These are phyloP conservation scores for Debaryomyces maramus DNA, from an alignment of 805 yeast genomes.

Conservation along the genomic window DNA sequence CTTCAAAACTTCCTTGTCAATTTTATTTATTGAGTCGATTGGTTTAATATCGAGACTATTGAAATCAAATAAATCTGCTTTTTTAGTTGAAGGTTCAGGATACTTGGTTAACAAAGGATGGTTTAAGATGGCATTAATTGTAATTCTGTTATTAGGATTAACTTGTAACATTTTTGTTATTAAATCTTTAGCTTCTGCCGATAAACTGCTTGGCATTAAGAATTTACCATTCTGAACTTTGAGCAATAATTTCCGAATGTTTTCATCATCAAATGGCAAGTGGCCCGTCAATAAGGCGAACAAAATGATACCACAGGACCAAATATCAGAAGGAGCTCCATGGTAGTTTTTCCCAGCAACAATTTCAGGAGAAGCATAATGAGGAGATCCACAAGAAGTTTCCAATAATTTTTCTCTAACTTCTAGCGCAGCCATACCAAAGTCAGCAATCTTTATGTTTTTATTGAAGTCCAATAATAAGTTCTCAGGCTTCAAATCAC, in stretches of 20 bases:
- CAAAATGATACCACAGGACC: slow-evolving; percentile 85
- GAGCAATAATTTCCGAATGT: slow-evolving; percentile 64
- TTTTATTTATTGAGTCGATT: slow-evolving; percentile 44
- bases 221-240: slow-evolving; percentile 77
- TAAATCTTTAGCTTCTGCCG: slow-evolving; percentile 66
- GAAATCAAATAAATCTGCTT: slow-evolving; percentile 14
- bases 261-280: slow-evolving; percentile 81
- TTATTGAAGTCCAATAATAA: slow-evolving; percentile 63
- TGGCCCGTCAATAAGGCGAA: slow-evolving; percentile 80
- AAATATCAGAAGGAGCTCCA: slow-evolving; percentile 82
- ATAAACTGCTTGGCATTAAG: slow-evolving; percentile 66
- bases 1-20: slow-evolving; percentile 73
- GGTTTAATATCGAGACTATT: slow-evolving; percentile 29
- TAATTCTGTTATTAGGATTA: slow-evolving; percentile 69
- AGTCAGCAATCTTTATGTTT: slow-evolving; percentile 78
- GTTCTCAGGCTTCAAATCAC: slow-evolving; percentile 83
- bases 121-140: slow-evolving; percentile 61
- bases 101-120: slow-evolving; percentile 70
- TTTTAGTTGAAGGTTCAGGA: slow-evolving; percentile 36
- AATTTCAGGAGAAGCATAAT: slow-evolving; percentile 86
- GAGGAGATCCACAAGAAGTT: slow-evolving; percentile 87
- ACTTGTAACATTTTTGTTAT: slow-evolving; percentile 65
- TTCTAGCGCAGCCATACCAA: slow-evolving; percentile 88
- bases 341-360: slow-evolving; percentile 76
- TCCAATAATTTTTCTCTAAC: slow-evolving; percentile 67